Evolutionary conservation across 768 basidiomycete species (phyloP).

Genomic region (Scleroderma citrinum): DNA sequence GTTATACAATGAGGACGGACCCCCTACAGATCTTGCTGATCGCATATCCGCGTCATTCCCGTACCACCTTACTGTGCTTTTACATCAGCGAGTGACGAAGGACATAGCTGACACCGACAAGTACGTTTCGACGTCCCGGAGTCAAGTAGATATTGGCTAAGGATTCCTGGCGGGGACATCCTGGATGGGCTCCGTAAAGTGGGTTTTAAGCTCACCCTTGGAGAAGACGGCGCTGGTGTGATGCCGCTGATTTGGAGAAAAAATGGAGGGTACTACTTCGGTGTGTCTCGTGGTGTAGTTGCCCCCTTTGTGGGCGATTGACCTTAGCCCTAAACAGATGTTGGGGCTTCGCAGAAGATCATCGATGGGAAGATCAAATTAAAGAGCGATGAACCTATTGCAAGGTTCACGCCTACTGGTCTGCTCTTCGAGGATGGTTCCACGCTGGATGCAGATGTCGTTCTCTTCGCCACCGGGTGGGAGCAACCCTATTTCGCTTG

Average conservation of each 20-base stretch:
- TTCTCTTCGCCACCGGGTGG: constrained; percentile 47
- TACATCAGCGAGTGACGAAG: constrained; percentile 33
- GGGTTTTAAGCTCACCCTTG: constrained; percentile 53
- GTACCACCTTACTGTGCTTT: constrained; percentile 14
- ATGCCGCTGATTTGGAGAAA: constrained; percentile 41
- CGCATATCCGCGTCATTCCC: constrained; percentile 48
- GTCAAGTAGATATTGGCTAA: not conserved
- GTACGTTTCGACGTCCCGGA: constrained; percentile 24
- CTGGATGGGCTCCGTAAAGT: constrained; percentile 52
- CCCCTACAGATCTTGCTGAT: constrained; percentile 49
- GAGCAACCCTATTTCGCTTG: not conserved
- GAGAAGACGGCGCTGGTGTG: constrained; percentile 50
- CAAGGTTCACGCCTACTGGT: constrained; percentile 33
- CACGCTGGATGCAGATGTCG: constrained; percentile 43
- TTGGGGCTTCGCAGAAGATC: constrained; percentile 37
- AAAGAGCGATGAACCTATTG: constrained; percentile 37
- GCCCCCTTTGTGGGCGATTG: not conserved
- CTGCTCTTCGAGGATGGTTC: constrained; percentile 38
- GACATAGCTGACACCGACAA: constrained; percentile 51
- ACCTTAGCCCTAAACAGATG: constrained; percentile 21
- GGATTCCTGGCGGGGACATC: constrained; percentile 30
- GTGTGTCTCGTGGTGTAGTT: constrained; percentile 26
- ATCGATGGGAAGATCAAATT: constrained; percentile 45
- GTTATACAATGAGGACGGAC: constrained; percentile 40
- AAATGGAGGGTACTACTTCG: constrained; percentile 65